Percentiles rank a stretch among this genome's conserved stretches.
Evolutionary conservation across 139 green algal genomes (phyloP).

Genomic region (Dunaliella sp.): DNA sequence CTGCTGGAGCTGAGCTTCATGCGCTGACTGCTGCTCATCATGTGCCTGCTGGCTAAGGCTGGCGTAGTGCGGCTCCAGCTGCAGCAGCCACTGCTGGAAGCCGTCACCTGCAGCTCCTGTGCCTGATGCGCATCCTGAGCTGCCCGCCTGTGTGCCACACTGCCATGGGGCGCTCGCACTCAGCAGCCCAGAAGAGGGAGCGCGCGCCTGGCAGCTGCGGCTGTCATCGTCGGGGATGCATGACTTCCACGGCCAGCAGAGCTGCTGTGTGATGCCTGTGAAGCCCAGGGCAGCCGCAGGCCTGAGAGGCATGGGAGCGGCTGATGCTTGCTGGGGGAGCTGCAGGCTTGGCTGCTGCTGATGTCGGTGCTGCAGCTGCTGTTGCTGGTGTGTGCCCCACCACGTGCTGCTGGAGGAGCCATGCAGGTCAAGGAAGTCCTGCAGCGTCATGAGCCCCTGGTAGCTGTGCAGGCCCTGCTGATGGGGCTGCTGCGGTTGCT

Average conservation of each 20-base stretch:
- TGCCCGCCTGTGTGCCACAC: too few species aligned
- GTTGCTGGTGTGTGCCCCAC: background rate
- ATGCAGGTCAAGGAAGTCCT: too few species aligned
- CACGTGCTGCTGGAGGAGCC: too few species aligned
- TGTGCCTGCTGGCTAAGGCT: background rate
- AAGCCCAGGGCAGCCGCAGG: too few species aligned
- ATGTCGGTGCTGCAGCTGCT: background rate
- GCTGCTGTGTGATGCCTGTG: background rate
- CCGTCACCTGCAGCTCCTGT: background rate
- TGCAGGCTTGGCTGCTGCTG: too few species aligned
- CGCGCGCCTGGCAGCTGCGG: too few species aligned
- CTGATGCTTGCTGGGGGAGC: too few species aligned
- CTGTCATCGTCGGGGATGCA: too few species aligned
- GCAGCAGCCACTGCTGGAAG: background rate
- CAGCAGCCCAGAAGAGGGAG: too few species aligned
- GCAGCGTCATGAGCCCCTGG: too few species aligned
- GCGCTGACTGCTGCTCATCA: background rate
- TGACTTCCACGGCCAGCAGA: background rate
- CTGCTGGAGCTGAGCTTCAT: background rate
- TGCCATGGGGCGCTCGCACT: too few species aligned
- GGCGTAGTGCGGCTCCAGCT: background rate
- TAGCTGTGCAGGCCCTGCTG: background rate
- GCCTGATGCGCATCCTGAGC: background rate
- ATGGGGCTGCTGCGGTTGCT: background rate
- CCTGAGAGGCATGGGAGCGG: too few species aligned